Evolutionary conservation across 2,329 filamentous ascomycete species (phyloP).

Genomic region (Botrytis pseudocinerea): DNA sequence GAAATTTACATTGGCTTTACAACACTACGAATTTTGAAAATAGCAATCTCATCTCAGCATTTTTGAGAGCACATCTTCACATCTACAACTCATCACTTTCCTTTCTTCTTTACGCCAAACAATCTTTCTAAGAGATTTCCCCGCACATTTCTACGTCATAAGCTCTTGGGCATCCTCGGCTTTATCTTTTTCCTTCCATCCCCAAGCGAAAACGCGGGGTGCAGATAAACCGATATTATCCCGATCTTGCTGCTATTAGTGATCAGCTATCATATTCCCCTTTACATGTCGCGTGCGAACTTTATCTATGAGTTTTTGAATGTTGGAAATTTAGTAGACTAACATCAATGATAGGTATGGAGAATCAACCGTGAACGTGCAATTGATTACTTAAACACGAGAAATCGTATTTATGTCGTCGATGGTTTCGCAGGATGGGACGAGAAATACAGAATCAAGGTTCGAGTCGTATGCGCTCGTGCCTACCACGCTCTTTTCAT

Average conservation of each 20-base stretch:
- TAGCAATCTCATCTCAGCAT: not conserved
- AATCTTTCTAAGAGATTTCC: conserved; percentile 4
- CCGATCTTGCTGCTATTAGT: conserved; percentile 1
- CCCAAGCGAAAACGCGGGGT: conserved; percentile 24
- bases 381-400: conserved; percentile 98
- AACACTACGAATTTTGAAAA: not conserved
- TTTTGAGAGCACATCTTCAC: not conserved
- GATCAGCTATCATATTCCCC: not conserved
- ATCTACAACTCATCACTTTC: not conserved
- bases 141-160: conserved; percentile 23
- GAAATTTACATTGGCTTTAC: not conserved
- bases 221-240: conserved; percentile 14
- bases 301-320: not conserved
- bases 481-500: conserved; percentile 99
- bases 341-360: conserved; percentile 71
- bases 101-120: not conserved
- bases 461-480: conserved; percentile 96
- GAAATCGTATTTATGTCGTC: conserved; percentile 97
- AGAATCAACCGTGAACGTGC: conserved; percentile 99
- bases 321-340: not conserved
- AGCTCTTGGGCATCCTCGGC: conserved; percentile 20
- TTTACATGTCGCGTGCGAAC: not conserved
- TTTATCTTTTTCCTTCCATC: conserved; percentile 4
- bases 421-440: conserved; percentile 99
- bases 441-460: conserved; percentile 94